Percentiles rank a stretch among this genome's conserved stretches.
phyloP scores from a whole-genome alignment of 768 basidiomycete species.

The Artomyces pyxidatus region DNA sequence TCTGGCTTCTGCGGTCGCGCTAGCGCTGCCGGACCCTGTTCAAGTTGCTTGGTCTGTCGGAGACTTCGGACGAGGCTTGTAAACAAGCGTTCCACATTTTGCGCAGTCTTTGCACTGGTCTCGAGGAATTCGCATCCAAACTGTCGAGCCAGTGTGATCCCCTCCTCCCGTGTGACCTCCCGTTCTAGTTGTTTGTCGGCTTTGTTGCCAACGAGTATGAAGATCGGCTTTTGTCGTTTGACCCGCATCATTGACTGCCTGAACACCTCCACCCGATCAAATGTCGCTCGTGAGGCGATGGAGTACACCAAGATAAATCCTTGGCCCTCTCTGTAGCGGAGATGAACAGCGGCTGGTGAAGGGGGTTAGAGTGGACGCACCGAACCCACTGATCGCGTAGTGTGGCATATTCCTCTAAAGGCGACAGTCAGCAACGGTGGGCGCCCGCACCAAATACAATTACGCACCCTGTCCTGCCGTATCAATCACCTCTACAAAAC shows the following conservation, averaged over 20 bases:
- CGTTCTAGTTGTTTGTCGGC: slow-evolving; percentile 87
- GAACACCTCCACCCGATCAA: slow-evolving; percentile 84
- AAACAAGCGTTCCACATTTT: slow-evolving; percentile 89
- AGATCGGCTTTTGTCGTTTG: slow-evolving; percentile 76
- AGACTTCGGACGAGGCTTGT: slow-evolving; percentile 78
- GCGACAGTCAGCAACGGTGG: slow-evolving; percentile 15
- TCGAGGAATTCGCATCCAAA: slow-evolving; percentile 94
- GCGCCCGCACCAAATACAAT: neutral
- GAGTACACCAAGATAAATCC: slow-evolving; percentile 98
- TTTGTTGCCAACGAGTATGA: slow-evolving; percentile 96
- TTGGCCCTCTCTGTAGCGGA: slow-evolving; percentile 72
- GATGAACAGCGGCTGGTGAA: slow-evolving; percentile 7
- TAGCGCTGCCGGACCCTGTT: slow-evolving; percentile 32
- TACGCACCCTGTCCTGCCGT: slow-evolving; percentile 91
- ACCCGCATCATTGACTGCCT: slow-evolving; percentile 86
- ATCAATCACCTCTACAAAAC: slow-evolving; percentile 94
- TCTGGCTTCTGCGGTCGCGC: slow-evolving; percentile 31
- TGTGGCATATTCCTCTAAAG: slow-evolving; percentile 90
- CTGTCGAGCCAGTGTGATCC: slow-evolving; percentile 66
- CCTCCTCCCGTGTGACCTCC: slow-evolving; percentile 89
- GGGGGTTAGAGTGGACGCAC: slow-evolving; percentile 38
- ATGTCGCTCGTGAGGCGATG: slow-evolving; percentile 88
- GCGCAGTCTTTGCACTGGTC: slow-evolving; percentile 91
- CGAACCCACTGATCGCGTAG: slow-evolving; percentile 97
- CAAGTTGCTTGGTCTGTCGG: slow-evolving; percentile 54